phyloP scores from a whole-genome alignment of 2,329 filamentous ascomycete species.

The Claviceps sp. region DNA sequence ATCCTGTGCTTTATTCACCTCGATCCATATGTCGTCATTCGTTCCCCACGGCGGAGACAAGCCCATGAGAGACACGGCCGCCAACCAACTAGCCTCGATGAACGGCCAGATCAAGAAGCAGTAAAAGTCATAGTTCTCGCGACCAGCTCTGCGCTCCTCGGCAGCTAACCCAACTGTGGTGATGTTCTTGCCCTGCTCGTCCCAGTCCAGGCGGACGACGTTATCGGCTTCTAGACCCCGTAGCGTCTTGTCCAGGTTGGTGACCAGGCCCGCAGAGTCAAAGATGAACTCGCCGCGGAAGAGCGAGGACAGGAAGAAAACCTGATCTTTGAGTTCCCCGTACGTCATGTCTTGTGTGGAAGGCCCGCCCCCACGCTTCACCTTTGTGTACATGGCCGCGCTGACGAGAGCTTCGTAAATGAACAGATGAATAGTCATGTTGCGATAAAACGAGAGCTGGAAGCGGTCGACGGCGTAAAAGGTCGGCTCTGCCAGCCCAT shows the following conservation, averaged over 20 bases:
- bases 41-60: constrained; percentile 56
- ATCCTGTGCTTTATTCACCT: constrained; percentile 63
- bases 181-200: constrained; percentile 38
- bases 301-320: constrained; percentile 79
- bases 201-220: constrained; percentile 55
- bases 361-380: constrained; percentile 83
- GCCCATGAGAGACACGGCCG: constrained; percentile 76
- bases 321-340: constrained; percentile 59
- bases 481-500: constrained; percentile 75
- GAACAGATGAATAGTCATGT: constrained; percentile 98
- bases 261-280: constrained; percentile 66
- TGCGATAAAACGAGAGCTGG: constrained; percentile 94
- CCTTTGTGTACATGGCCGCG: constrained; percentile 75
- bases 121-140: constrained; percentile 97
- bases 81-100: constrained; percentile 87
- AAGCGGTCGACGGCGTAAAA: constrained; percentile 94
- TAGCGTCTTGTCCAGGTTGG: constrained; percentile 72
- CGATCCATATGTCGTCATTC: constrained; percentile 63
- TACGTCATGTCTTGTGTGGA: constrained; percentile 68
- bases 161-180: constrained; percentile 60
- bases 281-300: constrained; percentile 98
- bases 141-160: constrained; percentile 60
- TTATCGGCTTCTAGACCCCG: constrained; percentile 63
- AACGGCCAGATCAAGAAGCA: constrained; percentile 99
- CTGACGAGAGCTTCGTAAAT: constrained; percentile 87